Conservation (phyloP, 1,284 basidiomycete genomes). For the Fistulinella cinereoalba region DNA sequence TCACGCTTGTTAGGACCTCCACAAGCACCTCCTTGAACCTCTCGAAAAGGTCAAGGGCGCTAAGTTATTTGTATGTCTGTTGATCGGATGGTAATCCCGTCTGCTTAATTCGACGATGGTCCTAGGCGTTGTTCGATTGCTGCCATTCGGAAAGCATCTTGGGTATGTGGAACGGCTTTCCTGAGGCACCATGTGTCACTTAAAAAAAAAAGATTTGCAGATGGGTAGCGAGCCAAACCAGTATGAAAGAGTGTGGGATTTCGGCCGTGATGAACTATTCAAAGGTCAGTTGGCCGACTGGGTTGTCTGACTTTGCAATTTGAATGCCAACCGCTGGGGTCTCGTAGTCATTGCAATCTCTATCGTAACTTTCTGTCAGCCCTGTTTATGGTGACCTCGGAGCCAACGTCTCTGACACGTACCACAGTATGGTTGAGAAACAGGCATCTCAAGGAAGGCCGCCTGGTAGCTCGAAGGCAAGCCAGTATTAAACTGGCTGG, state of each 20-base stretch:
- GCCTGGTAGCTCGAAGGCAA: background rate
- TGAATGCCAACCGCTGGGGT: background rate
- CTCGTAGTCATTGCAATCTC: conserved; percentile 8
- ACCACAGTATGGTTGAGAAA: conserved; percentile 11
- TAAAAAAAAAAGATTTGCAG: conserved; percentile 16
- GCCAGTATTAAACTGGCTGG: conserved; percentile 1
- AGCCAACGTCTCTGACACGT: background rate
- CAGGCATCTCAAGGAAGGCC: background rate
- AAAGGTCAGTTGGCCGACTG: conserved; percentile 7
- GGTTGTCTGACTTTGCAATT: background rate
- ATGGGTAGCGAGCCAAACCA: conserved; percentile 13
- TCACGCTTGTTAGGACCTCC: conserved; percentile 16
- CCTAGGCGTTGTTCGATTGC: conserved; percentile 30
- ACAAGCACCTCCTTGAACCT: conserved; percentile 18
- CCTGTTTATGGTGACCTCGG: background rate
- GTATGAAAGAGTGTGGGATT: conserved; percentile 18
- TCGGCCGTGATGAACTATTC: conserved; percentile 18
- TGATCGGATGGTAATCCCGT: conserved; percentile 6
- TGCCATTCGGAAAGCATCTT: conserved; percentile 31
- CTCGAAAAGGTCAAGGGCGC: conserved; percentile 18
- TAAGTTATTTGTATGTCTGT: conserved; percentile 19
- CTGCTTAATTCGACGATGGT: background rate
- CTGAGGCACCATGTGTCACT: background rate
- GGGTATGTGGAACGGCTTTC: conserved; percentile 16
- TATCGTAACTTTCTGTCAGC: conserved; percentile 14